Evolutionary conservation across 371 early-diverging fungal species (phyloP).

Genomic region (Mucor ambiguus): DNA sequence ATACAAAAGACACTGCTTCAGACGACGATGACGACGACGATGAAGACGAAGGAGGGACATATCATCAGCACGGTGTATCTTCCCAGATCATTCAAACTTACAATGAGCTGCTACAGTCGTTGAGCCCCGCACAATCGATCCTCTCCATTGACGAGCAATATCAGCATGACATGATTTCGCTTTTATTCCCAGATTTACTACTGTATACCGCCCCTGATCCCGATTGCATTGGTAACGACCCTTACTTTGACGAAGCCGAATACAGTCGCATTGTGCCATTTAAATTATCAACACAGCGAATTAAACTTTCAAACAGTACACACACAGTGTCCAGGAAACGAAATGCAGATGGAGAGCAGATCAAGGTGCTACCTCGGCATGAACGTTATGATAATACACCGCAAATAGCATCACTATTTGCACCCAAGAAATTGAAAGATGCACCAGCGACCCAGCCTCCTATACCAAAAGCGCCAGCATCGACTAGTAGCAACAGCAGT

Average conservation of each 20-base stretch:
- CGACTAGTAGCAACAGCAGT: background rate
- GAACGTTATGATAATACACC: slow-evolving; percentile 23
- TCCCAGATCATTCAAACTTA: slow-evolving; percentile 20
- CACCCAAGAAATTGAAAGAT: slow-evolving; percentile 57
- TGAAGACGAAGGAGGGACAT: slow-evolving; percentile 13
- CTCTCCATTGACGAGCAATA: slow-evolving; percentile 10
- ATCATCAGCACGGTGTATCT: slow-evolving; percentile 1
- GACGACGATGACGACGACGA: background rate
- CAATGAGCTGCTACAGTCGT: slow-evolving; percentile 16
- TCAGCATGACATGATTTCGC: slow-evolving; percentile 24
- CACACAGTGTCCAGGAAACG: background rate
- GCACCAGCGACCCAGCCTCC: slow-evolving; percentile 44
- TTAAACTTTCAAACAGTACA: slow-evolving; percentile 29
- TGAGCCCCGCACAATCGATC: slow-evolving; percentile 23
- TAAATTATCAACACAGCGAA: slow-evolving; percentile 44
- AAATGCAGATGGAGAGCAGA: slow-evolving; percentile 23
- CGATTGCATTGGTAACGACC: slow-evolving; percentile 46
- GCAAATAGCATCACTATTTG: slow-evolving; percentile 37
- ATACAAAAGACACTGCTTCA: background rate
- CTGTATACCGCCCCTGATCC: slow-evolving; percentile 50
- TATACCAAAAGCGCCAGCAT: slow-evolving; percentile 16
- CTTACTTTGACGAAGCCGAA: slow-evolving; percentile 50
- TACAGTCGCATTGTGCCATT: slow-evolving; percentile 43
- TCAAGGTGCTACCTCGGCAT: slow-evolving; percentile 24
- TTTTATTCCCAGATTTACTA: slow-evolving; percentile 45